Conservation (phyloP, 2,329 filamentous ascomycete species). For the Lecanicillium sp. region DNA sequence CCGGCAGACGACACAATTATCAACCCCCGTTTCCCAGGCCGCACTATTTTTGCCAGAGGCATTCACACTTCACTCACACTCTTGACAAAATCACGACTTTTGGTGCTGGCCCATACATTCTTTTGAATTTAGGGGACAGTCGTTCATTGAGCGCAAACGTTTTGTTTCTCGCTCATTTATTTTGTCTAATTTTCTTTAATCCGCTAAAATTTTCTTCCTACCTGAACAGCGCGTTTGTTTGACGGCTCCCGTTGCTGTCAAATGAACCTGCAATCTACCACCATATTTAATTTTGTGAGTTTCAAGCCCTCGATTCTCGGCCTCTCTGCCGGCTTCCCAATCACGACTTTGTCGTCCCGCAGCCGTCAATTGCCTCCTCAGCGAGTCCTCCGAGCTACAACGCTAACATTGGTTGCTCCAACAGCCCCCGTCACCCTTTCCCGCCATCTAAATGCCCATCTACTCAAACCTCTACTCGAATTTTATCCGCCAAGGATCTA, state of each 20-base stretch:
- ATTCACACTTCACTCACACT: constrained; percentile 1
- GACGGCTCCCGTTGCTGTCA: constrained; percentile 75
- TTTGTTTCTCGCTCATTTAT: constrained; percentile 8
- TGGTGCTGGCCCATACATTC: constrained; percentile 10
- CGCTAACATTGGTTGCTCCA: constrained; percentile 6
- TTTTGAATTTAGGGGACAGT: constrained; percentile 10
- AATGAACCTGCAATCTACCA: constrained; percentile 86
- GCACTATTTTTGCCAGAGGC: neutral
- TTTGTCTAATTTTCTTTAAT: constrained; percentile 13
- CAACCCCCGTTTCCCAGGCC: constrained; percentile 9
- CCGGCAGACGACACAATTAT: constrained; percentile 2
- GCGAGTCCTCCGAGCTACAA: too few relatives aligned
- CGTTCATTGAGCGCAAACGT: constrained; percentile 5
- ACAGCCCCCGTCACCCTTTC: constrained; percentile 38
- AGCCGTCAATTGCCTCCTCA: neutral
- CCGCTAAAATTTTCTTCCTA: constrained; percentile 6
- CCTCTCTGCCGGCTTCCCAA: neutral
- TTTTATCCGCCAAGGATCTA: constrained; percentile 93
- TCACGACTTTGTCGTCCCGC: too few relatives aligned
- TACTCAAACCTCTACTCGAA: constrained; percentile 62
- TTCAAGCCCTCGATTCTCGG: too few relatives aligned
- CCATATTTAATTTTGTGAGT: too few relatives aligned
- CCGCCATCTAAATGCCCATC: constrained; percentile 81
- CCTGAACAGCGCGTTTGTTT: constrained; percentile 74
- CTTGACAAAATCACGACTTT: constrained; percentile 2